A percentile compares a stretch with the other conserved stretches of the same genome.
phyloP scores from a whole-genome alignment of 2,329 filamentous ascomycete species.

The Ramichloridium luteum region DNA sequence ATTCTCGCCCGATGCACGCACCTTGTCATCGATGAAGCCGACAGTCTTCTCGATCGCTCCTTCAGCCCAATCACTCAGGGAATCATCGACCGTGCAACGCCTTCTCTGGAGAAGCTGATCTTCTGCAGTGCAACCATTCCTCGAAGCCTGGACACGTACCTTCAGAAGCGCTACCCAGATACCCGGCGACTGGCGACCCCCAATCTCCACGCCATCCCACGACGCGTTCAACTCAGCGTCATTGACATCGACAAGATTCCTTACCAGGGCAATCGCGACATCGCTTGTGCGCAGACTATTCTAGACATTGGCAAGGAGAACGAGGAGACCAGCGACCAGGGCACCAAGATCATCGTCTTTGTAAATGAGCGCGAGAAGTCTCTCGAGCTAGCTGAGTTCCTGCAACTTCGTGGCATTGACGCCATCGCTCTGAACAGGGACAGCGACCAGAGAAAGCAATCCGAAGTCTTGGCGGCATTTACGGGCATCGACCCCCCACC shows the following conservation, averaged over 20 bases:
- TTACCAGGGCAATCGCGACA: slow-evolving; percentile 80
- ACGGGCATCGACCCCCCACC: slow-evolving; percentile 34
- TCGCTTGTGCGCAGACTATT: slow-evolving; percentile 90
- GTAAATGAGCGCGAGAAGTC: slow-evolving; percentile 93
- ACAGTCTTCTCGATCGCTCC: slow-evolving; percentile 86
- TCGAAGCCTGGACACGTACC: slow-evolving; percentile 69
- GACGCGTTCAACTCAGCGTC: slow-evolving; percentile 84
- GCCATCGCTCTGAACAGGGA: slow-evolving; percentile 78
- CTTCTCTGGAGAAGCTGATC: slow-evolving; percentile 73
- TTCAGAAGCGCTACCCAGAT: slow-evolving; percentile 70
- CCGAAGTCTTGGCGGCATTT: slow-evolving; percentile 65
- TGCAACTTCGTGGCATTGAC: slow-evolving; percentile 75
- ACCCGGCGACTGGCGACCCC: slow-evolving; percentile 83
- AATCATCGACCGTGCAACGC: slow-evolving; percentile 69
- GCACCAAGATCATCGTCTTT: slow-evolving; percentile 82
- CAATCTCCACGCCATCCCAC: slow-evolving; percentile 89
- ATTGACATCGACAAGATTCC: slow-evolving; percentile 87
- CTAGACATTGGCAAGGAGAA: slow-evolving; percentile 81
- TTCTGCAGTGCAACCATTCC: slow-evolving; percentile 96
- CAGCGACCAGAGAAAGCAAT: slow-evolving; percentile 62
- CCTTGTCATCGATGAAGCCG: slow-evolving; percentile 86
- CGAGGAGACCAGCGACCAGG: slow-evolving; percentile 42
- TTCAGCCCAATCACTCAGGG: slow-evolving; percentile 73
- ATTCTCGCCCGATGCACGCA: slow-evolving; percentile 84
- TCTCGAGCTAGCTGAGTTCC: slow-evolving; percentile 64